These are phyloP conservation scores for Patellaria atrata DNA, from an alignment of 495 filamentous ascomycete species.

Conservation along the genomic window DNA sequence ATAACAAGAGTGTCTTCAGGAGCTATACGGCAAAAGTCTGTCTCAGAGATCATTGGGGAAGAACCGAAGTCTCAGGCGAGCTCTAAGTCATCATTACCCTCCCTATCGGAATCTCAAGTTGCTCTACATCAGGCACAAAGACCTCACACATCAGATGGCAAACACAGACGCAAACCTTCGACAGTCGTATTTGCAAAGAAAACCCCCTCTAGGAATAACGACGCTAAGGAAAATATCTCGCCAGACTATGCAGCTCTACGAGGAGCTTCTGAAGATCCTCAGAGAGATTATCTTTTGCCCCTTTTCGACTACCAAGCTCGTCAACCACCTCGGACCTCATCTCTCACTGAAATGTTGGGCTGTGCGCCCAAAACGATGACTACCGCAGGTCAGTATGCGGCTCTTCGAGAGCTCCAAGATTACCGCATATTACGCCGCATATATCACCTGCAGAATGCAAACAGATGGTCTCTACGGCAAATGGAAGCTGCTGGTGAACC, in stretches of 20 bases:
- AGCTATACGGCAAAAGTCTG: constrained; percentile 55
- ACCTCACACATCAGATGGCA: constrained; percentile 34
- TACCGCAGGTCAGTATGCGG: constrained; percentile 59
- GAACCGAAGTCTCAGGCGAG: constrained; percentile 3
- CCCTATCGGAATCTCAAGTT: no score
- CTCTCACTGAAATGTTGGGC: constrained; percentile 52
- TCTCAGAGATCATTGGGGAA: constrained; percentile 58
- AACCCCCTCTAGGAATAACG: constrained; percentile 6
- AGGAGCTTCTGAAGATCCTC: constrained; percentile 36
- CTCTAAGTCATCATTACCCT: no score
- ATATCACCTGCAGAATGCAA: constrained; percentile 74
- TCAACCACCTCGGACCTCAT: constrained; percentile 41
- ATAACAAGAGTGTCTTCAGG: constrained; percentile 51
- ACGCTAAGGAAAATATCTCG: constrained; percentile 8
- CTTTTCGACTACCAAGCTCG: constrained; percentile 59
- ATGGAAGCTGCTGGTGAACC: constrained; percentile 69
- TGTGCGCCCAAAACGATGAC: constrained; percentile 71
- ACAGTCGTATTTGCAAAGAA: constrained; percentile 71
- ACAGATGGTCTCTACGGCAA: constrained; percentile 84
- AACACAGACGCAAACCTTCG: constrained; percentile 50
- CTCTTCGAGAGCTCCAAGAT: constrained; percentile 69
- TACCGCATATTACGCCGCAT: constrained; percentile 69
- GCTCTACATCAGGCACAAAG: constrained; percentile 19
- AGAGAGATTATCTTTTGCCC: constrained; percentile 66
- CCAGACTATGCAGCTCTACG: constrained; percentile 35